Evolutionary conservation across 2,329 filamentous ascomycete species (phyloP).

Genomic region (Penicillium janthinellum): DNA sequence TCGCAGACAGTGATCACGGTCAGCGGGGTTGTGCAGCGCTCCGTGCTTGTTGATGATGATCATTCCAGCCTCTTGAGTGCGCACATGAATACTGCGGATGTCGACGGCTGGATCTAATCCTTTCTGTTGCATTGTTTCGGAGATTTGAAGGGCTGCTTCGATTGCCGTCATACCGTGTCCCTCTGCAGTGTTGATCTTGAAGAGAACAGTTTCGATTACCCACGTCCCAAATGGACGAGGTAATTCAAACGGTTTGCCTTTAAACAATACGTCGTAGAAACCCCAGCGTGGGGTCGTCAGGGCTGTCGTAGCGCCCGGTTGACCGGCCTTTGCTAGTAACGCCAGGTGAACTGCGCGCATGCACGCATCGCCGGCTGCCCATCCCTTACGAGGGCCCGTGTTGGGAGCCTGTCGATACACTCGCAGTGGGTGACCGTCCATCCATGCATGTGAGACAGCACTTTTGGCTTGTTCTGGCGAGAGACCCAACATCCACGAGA

Average conservation of each 20-base stretch:
- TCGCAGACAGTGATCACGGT: not conserved
- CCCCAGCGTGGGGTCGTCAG: no score
- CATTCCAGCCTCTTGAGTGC: not conserved
- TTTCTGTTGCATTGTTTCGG: not conserved
- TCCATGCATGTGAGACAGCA: not conserved
- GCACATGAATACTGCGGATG: not conserved
- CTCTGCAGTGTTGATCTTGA: not conserved
- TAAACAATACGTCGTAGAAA: no score
- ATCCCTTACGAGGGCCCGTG: not conserved
- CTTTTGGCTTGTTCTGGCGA: not conserved
- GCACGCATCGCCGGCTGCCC: no score
- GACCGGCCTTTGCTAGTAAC: no score
- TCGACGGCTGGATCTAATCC: not conserved
- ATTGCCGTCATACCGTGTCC: not conserved
- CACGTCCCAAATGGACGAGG: no score
- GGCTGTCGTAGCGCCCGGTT: no score
- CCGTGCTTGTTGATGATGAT: not conserved
- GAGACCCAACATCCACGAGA: no score
- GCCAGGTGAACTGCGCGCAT: no score
- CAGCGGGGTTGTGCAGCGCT: not conserved
- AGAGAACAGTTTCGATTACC: not conserved
- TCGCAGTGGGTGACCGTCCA: not conserved
- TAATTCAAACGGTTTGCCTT: no score
- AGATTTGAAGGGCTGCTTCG: not conserved
- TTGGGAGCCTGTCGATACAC: not conserved